Evolutionary conservation across 75 land plant genomes (phyloP).

Genomic region (Azolla pinnata): DNA sequence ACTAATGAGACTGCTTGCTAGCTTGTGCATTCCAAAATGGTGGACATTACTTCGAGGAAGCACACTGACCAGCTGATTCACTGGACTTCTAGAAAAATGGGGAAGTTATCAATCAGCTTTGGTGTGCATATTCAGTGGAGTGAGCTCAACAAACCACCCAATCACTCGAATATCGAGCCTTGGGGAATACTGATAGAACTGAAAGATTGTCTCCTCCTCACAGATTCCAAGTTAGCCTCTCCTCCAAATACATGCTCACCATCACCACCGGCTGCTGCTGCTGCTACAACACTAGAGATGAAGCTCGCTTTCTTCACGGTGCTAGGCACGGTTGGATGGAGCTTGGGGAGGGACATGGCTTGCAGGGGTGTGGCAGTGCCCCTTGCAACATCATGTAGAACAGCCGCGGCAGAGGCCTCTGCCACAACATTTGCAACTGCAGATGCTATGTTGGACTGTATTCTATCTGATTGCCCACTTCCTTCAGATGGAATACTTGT

Average conservation of each 20-base stretch:
- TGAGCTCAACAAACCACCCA: too few relatives aligned
- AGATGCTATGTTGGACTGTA: conserved; percentile 27
- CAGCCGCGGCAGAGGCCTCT: conserved; percentile 43
- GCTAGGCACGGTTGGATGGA: conserved; percentile 31
- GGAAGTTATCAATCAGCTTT: too few relatives aligned
- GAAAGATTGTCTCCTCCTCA: conserved; percentile 40
- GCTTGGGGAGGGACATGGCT: conserved; percentile 49
- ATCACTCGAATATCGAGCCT: background rate
- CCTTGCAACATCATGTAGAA: conserved; percentile 43
- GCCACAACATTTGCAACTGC: conserved; percentile 57
- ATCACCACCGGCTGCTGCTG: conserved; percentile 3
- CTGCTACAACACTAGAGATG: background rate
- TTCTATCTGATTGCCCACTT: background rate
- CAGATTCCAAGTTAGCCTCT: conserved; percentile 14
- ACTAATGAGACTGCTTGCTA: too few relatives aligned
- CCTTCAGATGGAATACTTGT: background rate
- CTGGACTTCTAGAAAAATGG: too few relatives aligned
- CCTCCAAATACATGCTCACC: conserved; percentile 6
- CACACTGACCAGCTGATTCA: too few relatives aligned
- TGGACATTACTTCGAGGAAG: too few relatives aligned
- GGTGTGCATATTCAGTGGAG: too few relatives aligned
- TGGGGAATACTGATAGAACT: conserved; percentile 26
- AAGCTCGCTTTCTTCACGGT: conserved; percentile 10
- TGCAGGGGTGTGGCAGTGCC: conserved; percentile 35
- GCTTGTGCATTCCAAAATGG: too few relatives aligned